phyloP scores from a whole-genome alignment of 2,329 filamentous ascomycete genomes.

The Zymoseptoria ardabiliae region DNA sequence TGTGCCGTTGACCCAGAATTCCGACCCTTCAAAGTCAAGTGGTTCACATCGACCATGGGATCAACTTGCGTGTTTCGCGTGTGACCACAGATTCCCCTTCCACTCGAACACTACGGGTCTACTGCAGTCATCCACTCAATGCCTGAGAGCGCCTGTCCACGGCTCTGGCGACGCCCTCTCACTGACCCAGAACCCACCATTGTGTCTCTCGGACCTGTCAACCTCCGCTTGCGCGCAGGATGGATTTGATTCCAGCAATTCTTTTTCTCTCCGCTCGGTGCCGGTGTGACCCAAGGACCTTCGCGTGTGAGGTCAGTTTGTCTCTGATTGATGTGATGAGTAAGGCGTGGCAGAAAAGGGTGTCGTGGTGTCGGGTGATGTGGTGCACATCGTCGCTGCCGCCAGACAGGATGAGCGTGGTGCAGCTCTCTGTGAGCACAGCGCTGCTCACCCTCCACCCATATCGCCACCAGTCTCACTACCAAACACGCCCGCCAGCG shows the following conservation, averaged over 20 bases:
- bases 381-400: not conserved
- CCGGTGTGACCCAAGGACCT: not conserved
- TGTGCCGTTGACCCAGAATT: not conserved
- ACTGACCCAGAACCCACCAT: not conserved
- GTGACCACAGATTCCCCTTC: not conserved
- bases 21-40: not conserved
- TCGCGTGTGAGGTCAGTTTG: not conserved
- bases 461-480: not conserved
- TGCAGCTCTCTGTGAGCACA: not conserved
- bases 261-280: not conserved
- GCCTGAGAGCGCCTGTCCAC: not conserved
- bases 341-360: not conserved
- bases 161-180: not conserved
- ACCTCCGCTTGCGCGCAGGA: not conserved
- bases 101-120: not conserved
- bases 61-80: not conserved
- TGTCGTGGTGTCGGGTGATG: not conserved
- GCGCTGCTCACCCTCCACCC: not conserved
- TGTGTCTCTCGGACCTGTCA: not conserved
- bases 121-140: not conserved
- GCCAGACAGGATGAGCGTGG: not conserved
- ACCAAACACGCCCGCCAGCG: not conserved
- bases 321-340: not conserved
- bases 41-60: not conserved
- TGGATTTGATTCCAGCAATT: not conserved